Conservation (phyloP, 148 eudicot genomes). For the Heliosperma pusillum region DNA sequence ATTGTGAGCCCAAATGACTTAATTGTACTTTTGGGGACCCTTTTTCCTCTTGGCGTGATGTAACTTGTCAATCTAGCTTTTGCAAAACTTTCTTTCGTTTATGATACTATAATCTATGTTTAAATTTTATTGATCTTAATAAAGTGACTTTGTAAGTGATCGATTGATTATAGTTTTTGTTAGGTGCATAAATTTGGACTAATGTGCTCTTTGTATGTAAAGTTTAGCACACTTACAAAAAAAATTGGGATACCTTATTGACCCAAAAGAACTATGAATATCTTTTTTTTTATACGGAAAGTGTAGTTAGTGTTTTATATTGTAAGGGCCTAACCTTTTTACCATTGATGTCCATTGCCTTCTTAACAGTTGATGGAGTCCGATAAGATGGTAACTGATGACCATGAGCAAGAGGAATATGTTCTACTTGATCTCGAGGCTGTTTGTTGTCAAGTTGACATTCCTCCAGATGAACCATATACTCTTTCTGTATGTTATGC, state of each 20-base stretch:
- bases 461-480: slow-evolving; percentile 67
- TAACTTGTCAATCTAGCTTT: too few relatives aligned
- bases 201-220: too few relatives aligned
- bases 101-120: too few relatives aligned
- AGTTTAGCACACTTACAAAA: too few relatives aligned
- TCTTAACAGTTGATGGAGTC: slow-evolving; percentile 27
- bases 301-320: neutral
- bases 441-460: slow-evolving; percentile 41
- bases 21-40: too few relatives aligned
- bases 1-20: too few relatives aligned
- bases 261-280: neutral
- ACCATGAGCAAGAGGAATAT: slow-evolving; percentile 46
- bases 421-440: slow-evolving; percentile 59
- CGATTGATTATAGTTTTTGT: too few relatives aligned
- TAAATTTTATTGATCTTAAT: too few relatives aligned
- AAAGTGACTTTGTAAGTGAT: too few relatives aligned
- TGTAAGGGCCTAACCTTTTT: neutral
- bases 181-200: too few relatives aligned
- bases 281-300: neutral
- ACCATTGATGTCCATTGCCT: neutral
- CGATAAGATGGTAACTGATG: slow-evolving; percentile 22
- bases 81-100: too few relatives aligned
- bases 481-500: slow-evolving; percentile 55
- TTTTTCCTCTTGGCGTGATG: too few relatives aligned
- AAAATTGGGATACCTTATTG: neutral